Evolutionary conservation across 2,329 filamentous ascomycete species (phyloP), one percentile per base, ranked within the genome.

Genomic region (Nothophaeocryptopus gaeumannii): DNA sequence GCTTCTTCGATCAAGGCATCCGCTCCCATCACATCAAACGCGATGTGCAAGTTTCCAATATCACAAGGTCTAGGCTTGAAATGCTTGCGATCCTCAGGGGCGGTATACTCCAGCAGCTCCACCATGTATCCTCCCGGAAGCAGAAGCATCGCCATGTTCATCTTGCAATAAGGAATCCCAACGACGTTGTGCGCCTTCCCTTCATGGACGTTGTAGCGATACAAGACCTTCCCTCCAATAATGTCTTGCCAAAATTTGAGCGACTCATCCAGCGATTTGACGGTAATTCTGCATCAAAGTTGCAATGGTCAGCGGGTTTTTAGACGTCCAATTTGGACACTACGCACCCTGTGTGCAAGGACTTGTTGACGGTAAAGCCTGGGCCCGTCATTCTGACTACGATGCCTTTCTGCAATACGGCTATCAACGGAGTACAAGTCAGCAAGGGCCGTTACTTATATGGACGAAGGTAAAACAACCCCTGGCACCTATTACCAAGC

Each of bases 31-130:
- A 50, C 42, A 12, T 54, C 51, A 9, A 50, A 16, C 32, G 47
- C 46, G 30, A 51, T 44, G n/a, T 54, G 51, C 16, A 50, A 47
- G 20, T 36, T 42, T 9, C 38, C 51, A 34, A 50, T 30, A 47
- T 54, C 47, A 30, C 46, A 47, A 11, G 38, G 39, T 31, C 51
- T 26, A 5, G 42, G 47, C 31, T 39, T 46, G 34, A 15, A 49
- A 3, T 36, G n/a, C 16, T 47, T 39, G 4, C 51, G 11, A 15
- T 41, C 35, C n/a, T 29, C 39, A 20, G 37, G 46, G 11, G 29
- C 41, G 14, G 51, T 43, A 14, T 46, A 50, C 16, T 50, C 39
- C 13, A 53, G 29, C 10, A 50, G 15, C 15, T 54, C 42, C 8
- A 50, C 43, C 26, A 46, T 39, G 26, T 37, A 39, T 8, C 37